Evolutionary conservation across 164 flowering plant species (phyloP), one percentile per base, ranked within the genome.

Genomic region (Magnolia sinica): DNA sequence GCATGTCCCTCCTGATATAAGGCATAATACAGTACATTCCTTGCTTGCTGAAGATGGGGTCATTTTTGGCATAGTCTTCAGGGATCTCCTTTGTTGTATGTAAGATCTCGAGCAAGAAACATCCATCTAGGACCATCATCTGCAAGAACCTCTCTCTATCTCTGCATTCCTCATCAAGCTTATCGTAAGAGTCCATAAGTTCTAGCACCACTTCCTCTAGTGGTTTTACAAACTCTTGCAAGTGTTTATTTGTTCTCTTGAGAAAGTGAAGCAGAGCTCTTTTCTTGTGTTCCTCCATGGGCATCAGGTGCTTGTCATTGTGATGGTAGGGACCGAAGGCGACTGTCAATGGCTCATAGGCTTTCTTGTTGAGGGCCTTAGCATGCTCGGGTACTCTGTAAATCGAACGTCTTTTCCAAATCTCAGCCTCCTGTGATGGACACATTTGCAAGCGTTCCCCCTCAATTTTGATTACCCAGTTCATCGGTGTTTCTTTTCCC

Each of bases 281-380:
- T 1, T 20, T 37, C 68, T 79, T 75, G 72, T 79, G 78, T 1
- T 61, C 79, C 55, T 76, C 76, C 79, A 76, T 76, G n/a, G 64
- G 51, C 37, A 31, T 20, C 29, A 80, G 31, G 8, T 73, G 71
- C 8, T 22, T 13, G 16, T 61, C 29, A 1, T 50, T 66, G 14
- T 79, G 81, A 68, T 79, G 81, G 61, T 79, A 79, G 31, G 81
- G 78, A 2, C 78, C 78, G 5, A 79, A 75, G 23, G 81, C 58
- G 3, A 79, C 67, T 24, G 66, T 19, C 50, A 52, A 24, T 6
- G 74, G 79, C 66, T n/a, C 61, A 66, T 70, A 79, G 55, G 75
- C 74, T 2, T 29, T 49, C 7, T 18, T 9, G 7, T 79, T 65
- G 37, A 19, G 24, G 6, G 20, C 51, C 9, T 8, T 16, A 27